Evolutionary conservation across 441 rosid species (phyloP), one percentile per base, ranked within the genome.

Genomic region (Aleurites moluccanus): DNA sequence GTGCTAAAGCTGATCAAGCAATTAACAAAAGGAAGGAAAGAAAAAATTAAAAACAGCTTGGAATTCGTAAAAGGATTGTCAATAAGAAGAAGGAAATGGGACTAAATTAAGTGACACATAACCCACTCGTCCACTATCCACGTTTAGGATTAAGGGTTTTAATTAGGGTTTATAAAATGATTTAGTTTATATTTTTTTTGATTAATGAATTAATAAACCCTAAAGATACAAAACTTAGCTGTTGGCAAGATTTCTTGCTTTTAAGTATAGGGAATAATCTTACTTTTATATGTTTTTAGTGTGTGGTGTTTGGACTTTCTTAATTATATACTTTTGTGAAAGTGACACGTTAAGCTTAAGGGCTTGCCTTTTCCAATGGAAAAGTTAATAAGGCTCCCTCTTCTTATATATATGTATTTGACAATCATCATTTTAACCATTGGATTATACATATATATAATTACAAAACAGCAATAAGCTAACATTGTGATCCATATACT

Each of bases 1-100:
- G 91, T 85, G 92, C 89, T 60, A 77, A 86, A 83, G 88, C 55
- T 71, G 27, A 45, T 70, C 70, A 59, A 53, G 56, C 65, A 72
- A 38, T 49, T 21, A 61, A 30, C n/a, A n/a, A 27, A 62, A 72
- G 57, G 55, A 75, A 72, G 11, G 57, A 67, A 57, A 15, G 15
- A 71, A 40, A 2, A 15, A 14, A 50, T 14, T 38, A 20, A 49
- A 72, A 77, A 79, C 86, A 80, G 85, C 80, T 80, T 80, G 85
- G 86, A 80, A 76, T 78, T 70, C 64, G 78, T 57, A 64, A 79
- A 80, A 75, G 63, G 8, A 67, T 21, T 30, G 33, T 62, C 59
- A 11, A 55, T 38, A 6, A 38, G 7, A 38, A 38, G 40, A 49
- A 75, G 64, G 55, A 10, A 70, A 63, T 62, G 25, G 75, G 66